Conservation (phyloP, 2,329 filamentous ascomycete species). For the Dactylellina drechsleri region DNA sequence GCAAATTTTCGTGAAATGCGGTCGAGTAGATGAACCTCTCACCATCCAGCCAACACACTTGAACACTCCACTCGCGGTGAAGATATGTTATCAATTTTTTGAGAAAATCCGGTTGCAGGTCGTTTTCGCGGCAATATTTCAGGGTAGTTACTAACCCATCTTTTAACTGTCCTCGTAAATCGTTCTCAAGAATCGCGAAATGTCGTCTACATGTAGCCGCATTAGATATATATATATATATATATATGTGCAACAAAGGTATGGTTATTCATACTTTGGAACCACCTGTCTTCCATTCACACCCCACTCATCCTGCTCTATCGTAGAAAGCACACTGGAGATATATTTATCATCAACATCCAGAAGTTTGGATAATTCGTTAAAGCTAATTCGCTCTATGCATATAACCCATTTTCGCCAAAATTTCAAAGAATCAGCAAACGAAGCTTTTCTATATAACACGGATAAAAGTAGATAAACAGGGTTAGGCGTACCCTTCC, state of each 20-base stretch:
- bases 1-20: slow-evolving; percentile 17
- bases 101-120: slow-evolving; percentile 56
- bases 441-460: too few species aligned
- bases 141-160: slow-evolving; percentile 51
- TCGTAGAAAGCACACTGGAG: slow-evolving; percentile 2
- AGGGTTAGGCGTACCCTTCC: slow-evolving; percentile 7
- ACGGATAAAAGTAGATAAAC: not conserved
- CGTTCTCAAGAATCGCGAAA: slow-evolving; percentile 46
- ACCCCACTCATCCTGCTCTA: slow-evolving; percentile 38
- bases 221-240: slow-evolving; percentile 23
- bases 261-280: slow-evolving; percentile 33
- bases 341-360: slow-evolving; percentile 47
- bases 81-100: slow-evolving; percentile 55
- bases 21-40: slow-evolving; percentile 36
- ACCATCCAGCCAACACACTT: slow-evolving; percentile 51
- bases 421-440: too few species aligned
- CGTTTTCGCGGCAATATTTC: slow-evolving; percentile 54
- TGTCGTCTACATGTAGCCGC: slow-evolving; percentile 35
- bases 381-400: slow-evolving; percentile 31
- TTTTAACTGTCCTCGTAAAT: slow-evolving; percentile 48
- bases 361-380: slow-evolving; percentile 6
- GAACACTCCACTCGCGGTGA: slow-evolving; percentile 34
- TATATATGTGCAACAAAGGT: slow-evolving; percentile 10
- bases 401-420: too few species aligned
- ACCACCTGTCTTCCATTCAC: slow-evolving; percentile 35